Conservation (phyloP, 495 filamentous ascomycete genomes). For the Penicillium alfredii region DNA sequence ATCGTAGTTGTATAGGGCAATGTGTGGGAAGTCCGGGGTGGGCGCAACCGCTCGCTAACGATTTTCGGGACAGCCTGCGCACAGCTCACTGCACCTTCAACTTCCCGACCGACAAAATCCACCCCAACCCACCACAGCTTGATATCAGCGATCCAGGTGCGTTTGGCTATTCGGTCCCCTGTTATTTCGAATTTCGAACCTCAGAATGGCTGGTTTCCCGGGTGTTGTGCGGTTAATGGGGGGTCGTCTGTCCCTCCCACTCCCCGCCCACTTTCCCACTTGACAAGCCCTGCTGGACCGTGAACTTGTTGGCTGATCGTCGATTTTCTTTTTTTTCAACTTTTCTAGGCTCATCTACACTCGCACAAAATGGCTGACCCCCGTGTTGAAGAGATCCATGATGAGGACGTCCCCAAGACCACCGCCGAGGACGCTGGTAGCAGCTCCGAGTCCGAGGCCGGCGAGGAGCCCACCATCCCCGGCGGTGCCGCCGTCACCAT, state of each 20-base stretch:
- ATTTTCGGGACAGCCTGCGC: constrained; percentile 43
- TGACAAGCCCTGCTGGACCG: no score
- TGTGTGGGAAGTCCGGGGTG: constrained; percentile 32
- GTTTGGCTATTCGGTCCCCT: constrained; percentile 19
- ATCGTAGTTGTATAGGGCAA: constrained; percentile 22
- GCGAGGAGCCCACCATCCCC: constrained; percentile 67
- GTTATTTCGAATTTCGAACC: constrained; percentile 16
- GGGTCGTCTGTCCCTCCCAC: constrained; percentile 16
- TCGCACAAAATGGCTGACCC: constrained; percentile 83
- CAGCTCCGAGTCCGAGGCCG: constrained; percentile 71
- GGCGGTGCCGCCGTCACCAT: constrained; percentile 81
- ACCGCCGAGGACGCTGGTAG: constrained; percentile 72
- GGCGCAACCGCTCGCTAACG: constrained; percentile 45
- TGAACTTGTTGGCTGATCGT: no score
- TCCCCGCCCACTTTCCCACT: constrained; percentile 16
- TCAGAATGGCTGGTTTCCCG: constrained; percentile 25
- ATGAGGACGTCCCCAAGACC: constrained; percentile 72
- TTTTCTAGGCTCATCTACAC: constrained; percentile 26
- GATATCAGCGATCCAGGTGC: constrained; percentile 36
- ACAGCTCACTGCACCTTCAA: constrained; percentile 41
- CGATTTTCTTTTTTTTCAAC: no score
- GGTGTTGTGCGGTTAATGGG: constrained; percentile 26
- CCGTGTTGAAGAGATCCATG: constrained; percentile 93
- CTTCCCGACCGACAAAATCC: constrained; percentile 37
- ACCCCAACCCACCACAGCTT: constrained; percentile 33